Evolutionary conservation across 176 grass and related monocot genomes (phyloP).

Genomic region (Oryza glaberrima): DNA sequence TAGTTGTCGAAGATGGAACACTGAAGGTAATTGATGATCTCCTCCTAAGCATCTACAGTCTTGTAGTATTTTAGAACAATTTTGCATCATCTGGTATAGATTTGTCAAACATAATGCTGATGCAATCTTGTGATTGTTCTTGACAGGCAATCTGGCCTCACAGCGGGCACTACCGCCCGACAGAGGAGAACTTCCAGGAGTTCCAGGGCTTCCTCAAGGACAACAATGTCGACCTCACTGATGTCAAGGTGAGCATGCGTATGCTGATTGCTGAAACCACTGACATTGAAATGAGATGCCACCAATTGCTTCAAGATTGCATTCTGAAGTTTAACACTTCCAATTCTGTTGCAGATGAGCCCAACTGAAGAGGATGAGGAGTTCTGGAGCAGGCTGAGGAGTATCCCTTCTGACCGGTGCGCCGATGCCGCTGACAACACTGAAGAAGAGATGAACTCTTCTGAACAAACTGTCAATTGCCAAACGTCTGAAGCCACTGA

Average conservation of each 20-base stretch:
- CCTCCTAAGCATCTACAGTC: background rate
- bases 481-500: slow-evolving; percentile 4
- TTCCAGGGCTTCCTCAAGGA: slow-evolving; percentile 85
- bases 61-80: background rate
- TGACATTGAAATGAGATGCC: too few species aligned
- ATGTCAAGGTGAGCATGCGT: slow-evolving; percentile 69
- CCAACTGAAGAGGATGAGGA: slow-evolving; percentile 72
- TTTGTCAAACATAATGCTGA: slow-evolving; percentile 10
- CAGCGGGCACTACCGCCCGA: slow-evolving; percentile 89
- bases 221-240: slow-evolving; percentile 77
- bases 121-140: background rate
- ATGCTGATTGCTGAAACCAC: too few species aligned
- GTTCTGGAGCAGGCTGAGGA: slow-evolving; percentile 59
- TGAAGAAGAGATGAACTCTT: slow-evolving; percentile 5
- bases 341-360: slow-evolving; percentile 62
- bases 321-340: slow-evolving; percentile 14
- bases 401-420: slow-evolving; percentile 48
- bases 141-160: slow-evolving; percentile 91
- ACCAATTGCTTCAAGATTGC: background rate
- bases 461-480: slow-evolving; percentile 3
- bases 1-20: slow-evolving; percentile 77
- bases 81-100: background rate
- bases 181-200: slow-evolving; percentile 91
- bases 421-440: background rate
- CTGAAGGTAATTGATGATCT: slow-evolving; percentile 61